Evolutionary conservation across 2,329 filamentous ascomycete species (phyloP), one percentile per base, ranked within the genome.

Genomic region (Dothidotthia symphoricarpi): DNA sequence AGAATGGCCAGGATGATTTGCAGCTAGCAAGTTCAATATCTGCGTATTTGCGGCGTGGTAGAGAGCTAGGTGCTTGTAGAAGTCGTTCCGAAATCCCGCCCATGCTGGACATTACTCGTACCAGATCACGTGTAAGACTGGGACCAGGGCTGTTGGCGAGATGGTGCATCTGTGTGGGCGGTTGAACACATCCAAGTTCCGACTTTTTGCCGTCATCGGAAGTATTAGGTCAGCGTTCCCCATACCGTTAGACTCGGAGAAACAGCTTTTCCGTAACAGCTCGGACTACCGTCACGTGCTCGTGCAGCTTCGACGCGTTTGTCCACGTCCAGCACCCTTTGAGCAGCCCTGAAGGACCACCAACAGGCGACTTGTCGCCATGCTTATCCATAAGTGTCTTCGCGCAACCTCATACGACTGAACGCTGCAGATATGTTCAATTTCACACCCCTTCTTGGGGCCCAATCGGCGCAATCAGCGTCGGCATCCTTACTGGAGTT

Each of bases 401-500:
- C 32, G 33, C 41, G 16, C 31, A 33, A 29, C 36, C 34, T 36
- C 26, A 33, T 33, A 3, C 16, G 34, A 35, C 28, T 41, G 34
- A 31, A 39, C 27, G 28, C 35, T 13, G 32, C 39, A 22, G 43
- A 51, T 58, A 98, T 98, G 93, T 97, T 98, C 75, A 95, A 86
- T 51, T 96, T 97, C 70, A 94, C 86, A 60, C 83, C 93, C 31
- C 76, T 98, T 41, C 83, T 95, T 55, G 93, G 93, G 64, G 91
- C 93, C 45, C 88, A 94, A 61, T 90, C 88, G 34, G 81, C 86
- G 51, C 93, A 88, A 31, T 76, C 83, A 41, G 90, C 91, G 28
- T 94, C 89, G 48, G 89, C 96, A 67, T 97, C 93, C n/a, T 80
- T 98, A 24, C 75, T 98, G 31, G 91, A 97, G 73, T 85, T 98